A percentile compares a stretch with the other conserved stretches of the same genome.
These are phyloP conservation scores for Aristolochia contorta DNA, from an alignment of 164 flowering plant genomes.

Conservation along the genomic window DNA sequence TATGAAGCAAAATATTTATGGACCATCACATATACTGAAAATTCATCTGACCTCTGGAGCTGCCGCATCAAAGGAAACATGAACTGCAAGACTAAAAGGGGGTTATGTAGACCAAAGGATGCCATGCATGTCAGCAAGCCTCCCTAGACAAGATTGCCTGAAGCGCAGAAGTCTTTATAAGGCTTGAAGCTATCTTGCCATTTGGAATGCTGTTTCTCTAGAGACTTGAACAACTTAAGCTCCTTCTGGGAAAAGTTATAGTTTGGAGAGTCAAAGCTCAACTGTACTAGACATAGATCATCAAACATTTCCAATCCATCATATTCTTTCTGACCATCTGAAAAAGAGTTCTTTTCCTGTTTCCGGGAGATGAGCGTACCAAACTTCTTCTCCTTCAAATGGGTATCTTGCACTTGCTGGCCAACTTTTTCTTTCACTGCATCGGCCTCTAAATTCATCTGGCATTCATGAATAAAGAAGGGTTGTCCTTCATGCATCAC, in stretches of 20 bases:
- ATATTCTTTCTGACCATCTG: slow-evolving; percentile 8
- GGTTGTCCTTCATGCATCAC: too few species aligned
- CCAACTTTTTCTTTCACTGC: too few species aligned
- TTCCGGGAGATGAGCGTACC: slow-evolving; percentile 26
- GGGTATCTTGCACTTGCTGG: background rate
- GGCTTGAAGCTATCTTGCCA: slow-evolving; percentile 34
- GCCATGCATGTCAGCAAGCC: too few species aligned
- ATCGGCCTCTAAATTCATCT: too few species aligned
- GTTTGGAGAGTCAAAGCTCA: slow-evolving; percentile 35
- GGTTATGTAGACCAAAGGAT: too few species aligned
- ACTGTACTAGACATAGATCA: slow-evolving; percentile 45
- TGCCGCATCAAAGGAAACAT: too few species aligned
- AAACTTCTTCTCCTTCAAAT: slow-evolving; percentile 15
- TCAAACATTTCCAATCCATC: slow-evolving; percentile 39
- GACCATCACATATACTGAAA: too few species aligned
- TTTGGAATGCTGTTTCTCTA: slow-evolving; percentile 38
- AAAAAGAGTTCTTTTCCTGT: slow-evolving; percentile 6
- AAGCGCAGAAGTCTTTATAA: slow-evolving; percentile 13
- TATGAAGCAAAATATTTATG: too few species aligned
- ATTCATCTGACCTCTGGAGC: too few species aligned
- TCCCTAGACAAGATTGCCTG: background rate
- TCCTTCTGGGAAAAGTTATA: slow-evolving; percentile 23
- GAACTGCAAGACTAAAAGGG: too few species aligned
- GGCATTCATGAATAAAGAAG: too few species aligned
- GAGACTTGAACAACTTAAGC: slow-evolving; percentile 20